Base-by-base conservation (phyloP, 768 basidiomycete genomes). In the Suillus fuscotomentosus region DNA sequence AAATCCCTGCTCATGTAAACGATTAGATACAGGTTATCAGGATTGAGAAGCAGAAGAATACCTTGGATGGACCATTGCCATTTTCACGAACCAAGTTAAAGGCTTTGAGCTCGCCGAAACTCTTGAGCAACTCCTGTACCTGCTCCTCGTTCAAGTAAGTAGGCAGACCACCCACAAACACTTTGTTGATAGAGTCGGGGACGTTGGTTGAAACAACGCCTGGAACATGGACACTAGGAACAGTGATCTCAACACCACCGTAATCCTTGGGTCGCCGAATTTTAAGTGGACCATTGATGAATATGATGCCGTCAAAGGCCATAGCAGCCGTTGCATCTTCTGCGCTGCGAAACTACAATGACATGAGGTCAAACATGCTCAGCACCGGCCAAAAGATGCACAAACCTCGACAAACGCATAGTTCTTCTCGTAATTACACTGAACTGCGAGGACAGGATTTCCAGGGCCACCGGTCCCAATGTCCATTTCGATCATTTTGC, bases 21-120 rank as follows among this genome's bases (percentile, higher is more conserved):
- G n/a, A 70, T 62, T 43, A 1, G 41, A 51, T 56, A 53, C 10
- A 20, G 39, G 2, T 8, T 0, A 41, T 45, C 10, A 41, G 7
- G 59, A 65, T 22, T 43, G 36, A 43, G 13, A 66, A 55, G 13
- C 51, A 27, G 27, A 34, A 50, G 53, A 68, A 79, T 65, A 91
- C 96, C 84, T 98, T 98, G 9, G 94, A 97, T 38, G 87, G 79
- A 57, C 92, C 94, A 64, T 89, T 94, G 50, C 88, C 89, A 67
- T 92, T 93, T 77, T 99, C 97, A 66, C 97, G 90, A 63, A 99
- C 97, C 54, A 99, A 85, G 73, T 99, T 99, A 86, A 99, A 99
- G 10, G 95, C 94, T 76, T 93, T 95, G 59, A 99, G 85, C 66
- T 99, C 97, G 64, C 97, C 97, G 72, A 99, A 99, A 73, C 90